Evolutionary conservation across 305 asterid species (phyloP).

Genomic region (Striga hermonthica): DNA sequence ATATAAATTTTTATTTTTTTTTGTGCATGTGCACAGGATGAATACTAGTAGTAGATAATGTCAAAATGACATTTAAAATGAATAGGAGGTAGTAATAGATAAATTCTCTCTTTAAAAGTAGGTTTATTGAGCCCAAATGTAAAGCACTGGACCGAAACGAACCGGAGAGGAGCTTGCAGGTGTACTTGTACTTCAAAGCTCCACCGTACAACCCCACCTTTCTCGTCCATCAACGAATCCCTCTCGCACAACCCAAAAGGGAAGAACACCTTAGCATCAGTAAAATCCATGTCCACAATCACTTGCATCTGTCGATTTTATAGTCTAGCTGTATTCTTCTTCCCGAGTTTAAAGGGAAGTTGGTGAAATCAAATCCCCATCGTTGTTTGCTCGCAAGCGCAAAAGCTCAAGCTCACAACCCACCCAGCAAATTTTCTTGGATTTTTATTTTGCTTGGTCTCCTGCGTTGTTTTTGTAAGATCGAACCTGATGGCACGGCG

Average conservation of each 20-base stretch:
- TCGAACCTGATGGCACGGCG: constrained; percentile 44
- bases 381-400: constrained; percentile 9
- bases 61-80: too few relatives aligned
- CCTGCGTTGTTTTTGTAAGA: constrained; percentile 13
- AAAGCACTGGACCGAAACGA: constrained; percentile 11
- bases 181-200: constrained; percentile 18
- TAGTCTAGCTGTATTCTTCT: constrained; percentile 3
- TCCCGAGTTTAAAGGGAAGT: constrained; percentile 28
- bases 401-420: constrained; percentile 20
- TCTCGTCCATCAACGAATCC: constrained; percentile 30
- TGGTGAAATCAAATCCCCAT: constrained; percentile 28
- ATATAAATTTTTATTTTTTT: too few relatives aligned
- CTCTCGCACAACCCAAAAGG: constrained; percentile 9
- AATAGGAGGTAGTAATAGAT: too few relatives aligned
- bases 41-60: too few relatives aligned
- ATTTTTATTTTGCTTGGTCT: constrained; percentile 12
- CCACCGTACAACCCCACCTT: not conserved
- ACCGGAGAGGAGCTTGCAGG: constrained; percentile 23
- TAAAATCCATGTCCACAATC: not conserved
- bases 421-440: constrained; percentile 16
- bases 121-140: not conserved
- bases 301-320: not conserved
- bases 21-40: too few relatives aligned
- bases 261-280: not conserved
- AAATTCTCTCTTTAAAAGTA: too few relatives aligned